These are phyloP conservation scores for Amylocarpus encephaloides DNA, from an alignment of 2,329 filamentous ascomycete genomes.

Conservation along the genomic window DNA sequence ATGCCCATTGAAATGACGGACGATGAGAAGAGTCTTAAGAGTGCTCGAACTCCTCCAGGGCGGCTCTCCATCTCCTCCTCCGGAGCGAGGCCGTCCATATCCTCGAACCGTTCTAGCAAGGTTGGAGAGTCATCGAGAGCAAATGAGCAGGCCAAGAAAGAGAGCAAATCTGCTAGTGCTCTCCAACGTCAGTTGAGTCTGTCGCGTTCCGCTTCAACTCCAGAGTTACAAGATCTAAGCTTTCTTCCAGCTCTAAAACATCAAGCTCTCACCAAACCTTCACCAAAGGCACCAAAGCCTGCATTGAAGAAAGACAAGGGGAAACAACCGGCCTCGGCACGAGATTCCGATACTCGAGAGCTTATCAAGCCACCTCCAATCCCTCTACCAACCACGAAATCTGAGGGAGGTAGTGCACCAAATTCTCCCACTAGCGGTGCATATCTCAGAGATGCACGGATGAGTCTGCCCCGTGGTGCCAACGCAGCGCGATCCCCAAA, in stretches of 20 bases:
- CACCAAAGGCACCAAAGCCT: constrained; percentile 12
- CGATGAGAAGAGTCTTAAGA: constrained; percentile 7
- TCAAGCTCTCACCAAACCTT: constrained; percentile 32
- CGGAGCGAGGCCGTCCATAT: neutral
- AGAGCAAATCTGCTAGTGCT: constrained; percentile 4
- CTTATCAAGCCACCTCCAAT: constrained; percentile 12
- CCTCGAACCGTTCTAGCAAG: neutral
- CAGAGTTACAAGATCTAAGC: constrained; percentile 26
- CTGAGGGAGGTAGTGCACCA: constrained; percentile 13
- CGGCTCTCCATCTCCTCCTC: constrained; percentile 5
- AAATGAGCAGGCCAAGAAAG: neutral
- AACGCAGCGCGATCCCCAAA: constrained; percentile 3
- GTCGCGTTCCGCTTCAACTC: constrained; percentile 19
- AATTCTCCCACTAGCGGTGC: constrained; percentile 14
- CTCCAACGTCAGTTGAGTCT: constrained; percentile 10
- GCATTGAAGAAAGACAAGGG: constrained; percentile 24
- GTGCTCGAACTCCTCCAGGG: constrained; percentile 11
- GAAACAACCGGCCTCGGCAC: constrained; percentile 25
- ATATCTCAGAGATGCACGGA: constrained; percentile 24
- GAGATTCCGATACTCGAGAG: constrained; percentile 1
- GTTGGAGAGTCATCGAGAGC: neutral
- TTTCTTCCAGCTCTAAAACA: constrained; percentile 37
- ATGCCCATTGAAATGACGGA: constrained; percentile 11
- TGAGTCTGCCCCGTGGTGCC: constrained; percentile 13
- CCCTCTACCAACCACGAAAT: constrained; percentile 10